Evolutionary conservation across 768 basidiomycete species (phyloP).

Genomic region (Boletus subcaerulescens): DNA sequence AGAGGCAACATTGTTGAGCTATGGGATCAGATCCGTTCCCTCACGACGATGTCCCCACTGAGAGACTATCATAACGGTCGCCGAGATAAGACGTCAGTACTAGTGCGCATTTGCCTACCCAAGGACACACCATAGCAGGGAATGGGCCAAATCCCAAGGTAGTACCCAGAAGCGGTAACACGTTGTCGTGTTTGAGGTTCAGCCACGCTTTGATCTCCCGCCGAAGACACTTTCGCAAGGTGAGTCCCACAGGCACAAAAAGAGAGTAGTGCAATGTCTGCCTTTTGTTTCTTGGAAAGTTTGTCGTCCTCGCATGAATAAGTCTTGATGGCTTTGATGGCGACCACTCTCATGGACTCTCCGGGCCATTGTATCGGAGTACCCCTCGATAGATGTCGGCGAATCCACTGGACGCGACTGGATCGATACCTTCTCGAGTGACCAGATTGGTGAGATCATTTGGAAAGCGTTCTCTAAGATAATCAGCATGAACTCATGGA

Average conservation of each 20-base stretch:
- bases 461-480: too few relatives aligned
- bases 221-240: conserved; percentile 21
- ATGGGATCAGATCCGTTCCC: not conserved
- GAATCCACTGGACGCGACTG: too few relatives aligned
- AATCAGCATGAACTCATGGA: not conserved
- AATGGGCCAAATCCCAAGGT: too few relatives aligned
- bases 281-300: not conserved
- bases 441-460: too few relatives aligned
- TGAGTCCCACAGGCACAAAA: not conserved
- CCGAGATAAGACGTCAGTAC: conserved; percentile 18
- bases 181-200: too few relatives aligned
- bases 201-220: too few relatives aligned
- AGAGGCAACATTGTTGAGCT: conserved; percentile 7
- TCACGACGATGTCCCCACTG: not conserved
- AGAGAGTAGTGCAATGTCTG: not conserved
- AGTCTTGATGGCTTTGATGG: not conserved
- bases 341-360: not conserved
- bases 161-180: too few relatives aligned
- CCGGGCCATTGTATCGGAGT: too few relatives aligned
- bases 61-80: not conserved
- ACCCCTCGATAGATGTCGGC: too few relatives aligned
- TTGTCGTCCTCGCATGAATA: not conserved
- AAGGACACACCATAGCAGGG: too few relatives aligned
- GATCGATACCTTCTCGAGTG: too few relatives aligned
- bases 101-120: too few relatives aligned